Conservation (phyloP, 2,329 filamentous ascomycete species). For the Ophiosphaerella narmari region DNA sequence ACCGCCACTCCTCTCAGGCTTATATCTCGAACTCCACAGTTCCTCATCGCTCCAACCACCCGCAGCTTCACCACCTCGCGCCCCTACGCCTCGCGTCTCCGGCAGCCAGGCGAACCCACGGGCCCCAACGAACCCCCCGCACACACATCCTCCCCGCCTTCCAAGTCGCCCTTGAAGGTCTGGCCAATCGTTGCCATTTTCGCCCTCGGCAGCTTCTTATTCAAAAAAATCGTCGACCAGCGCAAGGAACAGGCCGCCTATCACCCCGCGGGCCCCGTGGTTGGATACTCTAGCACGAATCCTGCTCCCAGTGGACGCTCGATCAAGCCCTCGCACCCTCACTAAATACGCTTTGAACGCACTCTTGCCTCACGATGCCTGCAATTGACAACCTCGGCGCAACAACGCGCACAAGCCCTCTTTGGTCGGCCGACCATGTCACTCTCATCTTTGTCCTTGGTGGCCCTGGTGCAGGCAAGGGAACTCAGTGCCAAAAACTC, state of each 20-base stretch:
- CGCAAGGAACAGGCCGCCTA: conserved; percentile 44
- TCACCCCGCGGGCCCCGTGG: conserved; percentile 22
- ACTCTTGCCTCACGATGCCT: conserved; percentile 34
- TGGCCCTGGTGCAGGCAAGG: conserved; percentile 93
- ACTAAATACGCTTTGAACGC: conserved; percentile 21
- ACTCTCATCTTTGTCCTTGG: conserved; percentile 97
- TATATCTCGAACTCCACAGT: conserved; percentile 8
- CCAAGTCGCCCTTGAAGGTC: conserved; percentile 48
- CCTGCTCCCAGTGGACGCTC: conserved; percentile 34
- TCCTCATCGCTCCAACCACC: conserved; percentile 9
- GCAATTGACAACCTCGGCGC: conserved; percentile 47
- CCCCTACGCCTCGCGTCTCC: conserved; percentile 33
- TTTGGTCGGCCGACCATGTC: conserved; percentile 75
- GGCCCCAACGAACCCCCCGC: conserved; percentile 46
- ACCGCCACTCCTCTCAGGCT: conserved; percentile 20
- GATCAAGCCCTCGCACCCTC: conserved; percentile 28
- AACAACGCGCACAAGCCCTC: conserved; percentile 61
- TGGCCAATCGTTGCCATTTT: conserved; percentile 56
- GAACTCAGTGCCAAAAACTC: conserved; percentile 90
- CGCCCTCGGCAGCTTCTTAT: conserved; percentile 50
- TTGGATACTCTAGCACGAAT: conserved; percentile 20
- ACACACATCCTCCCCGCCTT: conserved; percentile 38
- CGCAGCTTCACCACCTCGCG: conserved; percentile 33
- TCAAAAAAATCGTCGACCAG: conserved; percentile 53
- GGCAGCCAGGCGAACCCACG: conserved; percentile 41